These are phyloP conservation scores for Limnanthes douglasii DNA, from an alignment of 345 rosid species.

Conservation along the genomic window DNA sequence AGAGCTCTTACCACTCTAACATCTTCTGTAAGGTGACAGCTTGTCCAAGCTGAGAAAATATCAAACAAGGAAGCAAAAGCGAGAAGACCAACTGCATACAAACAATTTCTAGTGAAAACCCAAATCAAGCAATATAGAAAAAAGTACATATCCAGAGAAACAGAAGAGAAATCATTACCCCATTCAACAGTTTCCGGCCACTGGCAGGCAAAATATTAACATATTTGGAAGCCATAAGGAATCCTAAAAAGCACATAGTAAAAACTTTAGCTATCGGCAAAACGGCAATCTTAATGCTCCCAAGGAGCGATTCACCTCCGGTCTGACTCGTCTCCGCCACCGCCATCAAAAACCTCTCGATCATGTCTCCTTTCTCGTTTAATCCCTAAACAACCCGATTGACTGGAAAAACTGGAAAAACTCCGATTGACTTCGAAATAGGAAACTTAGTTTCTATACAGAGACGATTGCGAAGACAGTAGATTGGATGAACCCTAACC, in stretches of 20 bases:
- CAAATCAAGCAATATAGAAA: neutral
- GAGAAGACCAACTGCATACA: conserved; percentile 75
- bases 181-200: conserved; percentile 85
- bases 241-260: conserved; percentile 88
- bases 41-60: conserved; percentile 96
- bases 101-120: neutral
- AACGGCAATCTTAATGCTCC: conserved; percentile 73
- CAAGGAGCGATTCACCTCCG: conserved; percentile 37
- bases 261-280: conserved; percentile 95
- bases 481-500: no score
- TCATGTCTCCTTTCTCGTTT: no score
- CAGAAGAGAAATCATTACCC: conserved; percentile 24
- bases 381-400: no score
- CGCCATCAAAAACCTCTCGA: conserved; percentile 26
- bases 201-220: conserved; percentile 83
- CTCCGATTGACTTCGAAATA: no score
- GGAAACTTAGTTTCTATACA: no score
- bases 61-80: conserved; percentile 93
- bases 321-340: conserved; percentile 16
- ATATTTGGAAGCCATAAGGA: conserved; percentile 94
- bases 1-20: conserved; percentile 53
- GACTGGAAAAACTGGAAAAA: no score
- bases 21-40: conserved; percentile 73
- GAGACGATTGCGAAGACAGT: no score
- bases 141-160: neutral